Percentiles rank a stretch among this genome's conserved stretches.
phyloP scores from a whole-genome alignment of 371 early-diverging fungal genomes.

The Pancytospora epiphaga region DNA sequence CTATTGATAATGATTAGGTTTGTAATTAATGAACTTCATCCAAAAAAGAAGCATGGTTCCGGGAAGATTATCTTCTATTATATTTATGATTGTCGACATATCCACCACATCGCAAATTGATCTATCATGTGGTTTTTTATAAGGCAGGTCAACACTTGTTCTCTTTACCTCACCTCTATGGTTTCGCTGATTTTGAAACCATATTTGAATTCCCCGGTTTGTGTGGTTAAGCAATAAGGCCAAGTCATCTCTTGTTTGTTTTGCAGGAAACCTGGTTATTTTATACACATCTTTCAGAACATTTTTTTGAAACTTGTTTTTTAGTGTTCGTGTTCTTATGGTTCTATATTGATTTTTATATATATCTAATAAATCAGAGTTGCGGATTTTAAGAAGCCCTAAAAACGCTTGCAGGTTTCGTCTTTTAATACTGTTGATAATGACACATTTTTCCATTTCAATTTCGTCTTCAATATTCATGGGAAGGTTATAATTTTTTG shows the following conservation, averaged over 20 bases:
- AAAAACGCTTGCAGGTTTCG: constrained; percentile 34
- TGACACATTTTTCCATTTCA: too few relatives aligned
- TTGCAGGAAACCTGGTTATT: constrained; percentile 49
- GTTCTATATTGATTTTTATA: background rate
- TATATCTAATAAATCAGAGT: too few relatives aligned
- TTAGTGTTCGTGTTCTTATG: constrained; percentile 26
- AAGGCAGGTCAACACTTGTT: background rate
- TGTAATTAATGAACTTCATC: constrained; percentile 6
- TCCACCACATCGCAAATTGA: too few relatives aligned
- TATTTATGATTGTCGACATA: constrained; percentile 10
- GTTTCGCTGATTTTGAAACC: constrained; percentile 55
- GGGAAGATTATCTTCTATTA: constrained; percentile 20
- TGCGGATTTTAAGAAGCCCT: constrained; percentile 35
- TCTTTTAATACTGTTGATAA: too few relatives aligned
- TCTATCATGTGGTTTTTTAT: background rate
- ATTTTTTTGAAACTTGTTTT: constrained; percentile 32
- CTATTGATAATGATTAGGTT: background rate
- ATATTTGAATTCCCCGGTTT: constrained; percentile 45
- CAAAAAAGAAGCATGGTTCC: background rate
- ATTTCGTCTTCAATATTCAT: too few relatives aligned
- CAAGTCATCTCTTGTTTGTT: constrained; percentile 45
- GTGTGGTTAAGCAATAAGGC: constrained; percentile 43
- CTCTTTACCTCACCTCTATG: background rate
- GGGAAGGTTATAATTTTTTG: too few relatives aligned
- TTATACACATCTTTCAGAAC: constrained; percentile 46